Conservation (phyloP, 202 grass and related monocot species). For the Bolboschoenoplectus hybrid region DNA sequence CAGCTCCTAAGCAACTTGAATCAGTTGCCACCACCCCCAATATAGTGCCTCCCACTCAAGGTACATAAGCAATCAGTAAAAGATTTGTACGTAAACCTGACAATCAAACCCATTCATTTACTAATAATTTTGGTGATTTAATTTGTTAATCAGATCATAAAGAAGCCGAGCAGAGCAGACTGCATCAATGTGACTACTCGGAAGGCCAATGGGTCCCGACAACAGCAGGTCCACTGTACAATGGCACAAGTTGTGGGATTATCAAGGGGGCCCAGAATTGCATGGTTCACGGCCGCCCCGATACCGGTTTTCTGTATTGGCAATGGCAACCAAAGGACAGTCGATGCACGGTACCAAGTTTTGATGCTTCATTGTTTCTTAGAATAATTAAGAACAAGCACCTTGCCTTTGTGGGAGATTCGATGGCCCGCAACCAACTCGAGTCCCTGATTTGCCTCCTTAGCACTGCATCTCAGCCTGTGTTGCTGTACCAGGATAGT, state of each 20-base stretch:
- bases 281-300: conserved; percentile 64
- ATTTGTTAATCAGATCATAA: neutral
- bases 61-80: neutral
- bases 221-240: conserved; percentile 50
- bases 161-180: neutral
- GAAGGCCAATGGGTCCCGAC: conserved; percentile 61
- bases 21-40: neutral
- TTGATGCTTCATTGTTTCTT: conserved; percentile 62
- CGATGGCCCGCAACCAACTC: conserved; percentile 76
- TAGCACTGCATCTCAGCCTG: conserved; percentile 41
- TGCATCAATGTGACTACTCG: conserved; percentile 56
- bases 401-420: conserved; percentile 84
- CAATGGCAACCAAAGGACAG: conserved; percentile 59
- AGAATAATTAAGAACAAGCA: conserved; percentile 56
- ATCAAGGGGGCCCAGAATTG: conserved; percentile 85
- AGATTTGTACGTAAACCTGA: neutral
- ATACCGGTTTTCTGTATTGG: conserved; percentile 81
- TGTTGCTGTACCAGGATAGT: conserved; percentile 52
- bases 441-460: conserved; percentile 95
- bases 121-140: neutral
- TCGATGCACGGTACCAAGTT: conserved; percentile 57
- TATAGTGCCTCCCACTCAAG: neutral
- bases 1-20: neutral
- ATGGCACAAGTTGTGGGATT: conserved; percentile 65
- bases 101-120: neutral